phyloP scores from a whole-genome alignment of 805 yeast species.

The Saccharomycopsis sp. region DNA sequence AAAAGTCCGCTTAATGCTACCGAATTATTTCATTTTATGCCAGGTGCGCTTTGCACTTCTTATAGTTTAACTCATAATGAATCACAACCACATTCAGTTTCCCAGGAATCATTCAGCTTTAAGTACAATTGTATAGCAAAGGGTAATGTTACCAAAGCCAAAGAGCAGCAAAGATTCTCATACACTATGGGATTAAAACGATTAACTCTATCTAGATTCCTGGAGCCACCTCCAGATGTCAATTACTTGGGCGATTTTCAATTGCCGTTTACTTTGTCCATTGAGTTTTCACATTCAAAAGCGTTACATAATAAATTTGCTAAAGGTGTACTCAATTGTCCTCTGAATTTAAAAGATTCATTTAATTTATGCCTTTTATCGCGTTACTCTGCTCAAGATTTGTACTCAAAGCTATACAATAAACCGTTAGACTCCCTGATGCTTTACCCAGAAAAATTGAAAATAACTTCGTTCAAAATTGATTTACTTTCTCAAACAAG shows the following conservation, averaged over 20 bases:
- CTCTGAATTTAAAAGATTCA: slow-evolving; percentile 9
- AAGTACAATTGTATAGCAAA: slow-evolving; percentile 8
- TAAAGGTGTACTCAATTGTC: slow-evolving; percentile 16
- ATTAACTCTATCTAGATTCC: slow-evolving; percentile 12
- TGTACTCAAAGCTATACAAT: slow-evolving; percentile 13
- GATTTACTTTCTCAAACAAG: slow-evolving; percentile 7
- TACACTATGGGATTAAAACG: slow-evolving; percentile 6
- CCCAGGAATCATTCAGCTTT: slow-evolving; percentile 9
- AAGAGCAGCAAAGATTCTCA: neutral
- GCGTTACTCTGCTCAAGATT: slow-evolving; percentile 11
- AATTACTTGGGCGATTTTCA: slow-evolving; percentile 3
- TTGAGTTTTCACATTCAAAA: slow-evolving; percentile 18
- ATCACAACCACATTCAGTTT: slow-evolving; percentile 6
- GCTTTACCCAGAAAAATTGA: slow-evolving; percentile 7
- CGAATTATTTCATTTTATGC: slow-evolving; percentile 7
- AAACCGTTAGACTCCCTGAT: neutral
- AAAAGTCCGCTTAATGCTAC: slow-evolving; percentile 3
- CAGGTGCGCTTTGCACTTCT: slow-evolving; percentile 12
- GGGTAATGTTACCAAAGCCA: neutral
- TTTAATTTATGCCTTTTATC: slow-evolving; percentile 9
- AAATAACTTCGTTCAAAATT: slow-evolving; percentile 5
- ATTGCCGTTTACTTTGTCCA: slow-evolving; percentile 11
- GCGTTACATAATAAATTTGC: slow-evolving; percentile 8
- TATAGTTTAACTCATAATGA: slow-evolving; percentile 12
- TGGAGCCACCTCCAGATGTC: too few relatives aligned